Evolutionary conservation across 352 stramenopile genomes (phyloP).

Genomic region (Elongisporangium senticosum): DNA sequence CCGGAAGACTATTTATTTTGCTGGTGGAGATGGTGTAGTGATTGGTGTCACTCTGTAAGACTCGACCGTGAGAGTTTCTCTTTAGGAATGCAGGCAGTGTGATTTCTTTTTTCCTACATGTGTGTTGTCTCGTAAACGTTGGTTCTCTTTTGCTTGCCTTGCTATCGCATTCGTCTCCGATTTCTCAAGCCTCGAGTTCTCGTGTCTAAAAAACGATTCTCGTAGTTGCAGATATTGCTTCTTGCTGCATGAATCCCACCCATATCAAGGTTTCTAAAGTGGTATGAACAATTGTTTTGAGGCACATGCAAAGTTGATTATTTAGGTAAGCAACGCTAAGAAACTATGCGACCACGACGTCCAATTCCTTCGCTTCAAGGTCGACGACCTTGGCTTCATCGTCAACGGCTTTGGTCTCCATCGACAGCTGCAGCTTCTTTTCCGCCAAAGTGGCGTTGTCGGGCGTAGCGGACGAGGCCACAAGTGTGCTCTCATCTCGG

Average conservation of each 20-base stretch:
- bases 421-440: conserved; percentile 10
- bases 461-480: conserved; percentile 11
- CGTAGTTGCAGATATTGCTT: too few species aligned
- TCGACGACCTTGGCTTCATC: neutral
- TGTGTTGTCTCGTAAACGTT: neutral
- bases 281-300: too few species aligned
- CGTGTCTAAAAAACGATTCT: too few species aligned
- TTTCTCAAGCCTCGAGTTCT: too few species aligned
- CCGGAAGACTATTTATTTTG: neutral
- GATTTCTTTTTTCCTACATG: neutral
- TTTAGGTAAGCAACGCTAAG: neutral
- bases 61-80: neutral
- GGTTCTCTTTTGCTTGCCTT: too few species aligned
- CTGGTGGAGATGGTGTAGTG: neutral
- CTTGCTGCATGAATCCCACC: too few species aligned
- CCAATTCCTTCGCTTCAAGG: neutral
- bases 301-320: neutral
- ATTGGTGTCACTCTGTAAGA: neutral
- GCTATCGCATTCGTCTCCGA: too few species aligned
- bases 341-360: neutral
- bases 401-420: conserved; percentile 10
- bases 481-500: conserved; percentile 46
- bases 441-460: neutral
- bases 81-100: neutral
- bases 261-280: too few species aligned